Percentiles rank a stretch among this genome's conserved stretches.
Evolutionary conservation across 805 yeast species (phyloP).

Genomic region (Metschnikowia aberdeeniae): DNA sequence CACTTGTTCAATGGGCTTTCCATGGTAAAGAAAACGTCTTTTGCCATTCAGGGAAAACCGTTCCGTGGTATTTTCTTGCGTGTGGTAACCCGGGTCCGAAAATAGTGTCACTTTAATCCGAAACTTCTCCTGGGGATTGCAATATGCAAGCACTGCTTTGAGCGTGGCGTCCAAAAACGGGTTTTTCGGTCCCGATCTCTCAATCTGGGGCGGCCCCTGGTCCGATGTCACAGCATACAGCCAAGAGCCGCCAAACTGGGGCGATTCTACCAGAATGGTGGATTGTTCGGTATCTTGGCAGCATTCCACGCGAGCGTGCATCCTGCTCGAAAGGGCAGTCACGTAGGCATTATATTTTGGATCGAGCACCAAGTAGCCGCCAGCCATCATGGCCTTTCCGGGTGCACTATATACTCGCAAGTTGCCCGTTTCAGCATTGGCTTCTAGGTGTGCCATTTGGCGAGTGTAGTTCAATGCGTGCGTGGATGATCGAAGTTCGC

Average conservation of each 20-base stretch:
- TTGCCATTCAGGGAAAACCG: constrained; percentile 33
- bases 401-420: constrained; percentile 78
- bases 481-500: not conserved
- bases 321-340: constrained; percentile 83
- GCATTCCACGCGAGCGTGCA: constrained; percentile 62
- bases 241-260: constrained; percentile 82
- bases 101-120: constrained; percentile 53
- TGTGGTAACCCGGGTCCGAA: constrained; percentile 88
- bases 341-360: constrained; percentile 73
- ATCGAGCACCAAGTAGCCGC: constrained; percentile 89
- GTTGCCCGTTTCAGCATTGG: too few relatives aligned
- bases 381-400: constrained; percentile 90
- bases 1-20: constrained; percentile 57
- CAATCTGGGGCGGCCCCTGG: constrained; percentile 11
- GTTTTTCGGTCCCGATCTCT: constrained; percentile 41
- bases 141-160: constrained; percentile 50
- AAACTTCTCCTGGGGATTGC: constrained; percentile 25
- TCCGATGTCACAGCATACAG: constrained; percentile 32
- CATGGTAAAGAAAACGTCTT: constrained; percentile 57
- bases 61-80: constrained; percentile 50
- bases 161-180: constrained; percentile 74
- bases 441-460: not conserved
- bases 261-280: constrained; percentile 53
- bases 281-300: constrained; percentile 11
- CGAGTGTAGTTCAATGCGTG: not conserved